These are phyloP conservation scores for Geotrichum reessii DNA, from an alignment of 1,139 yeast genomes.

Conservation along the genomic window DNA sequence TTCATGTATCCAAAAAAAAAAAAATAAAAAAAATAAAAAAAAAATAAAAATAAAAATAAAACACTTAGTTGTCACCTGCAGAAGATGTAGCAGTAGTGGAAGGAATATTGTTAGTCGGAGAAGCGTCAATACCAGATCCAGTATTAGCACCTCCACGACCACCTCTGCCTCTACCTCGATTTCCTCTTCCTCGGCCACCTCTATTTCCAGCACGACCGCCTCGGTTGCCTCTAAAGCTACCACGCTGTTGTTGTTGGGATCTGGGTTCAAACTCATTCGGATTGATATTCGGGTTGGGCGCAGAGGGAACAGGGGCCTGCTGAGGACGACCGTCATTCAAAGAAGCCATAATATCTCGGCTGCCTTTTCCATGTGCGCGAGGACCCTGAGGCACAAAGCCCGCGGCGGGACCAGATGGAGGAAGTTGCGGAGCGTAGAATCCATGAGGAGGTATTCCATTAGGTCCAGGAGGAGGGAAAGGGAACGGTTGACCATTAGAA, in stretches of 20 bases:
- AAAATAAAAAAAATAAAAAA: too few relatives aligned
- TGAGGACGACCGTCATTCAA: slow-evolving; percentile 22
- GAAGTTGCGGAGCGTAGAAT: slow-evolving; percentile 21
- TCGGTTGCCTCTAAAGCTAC: slow-evolving; percentile 33
- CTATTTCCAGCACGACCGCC: slow-evolving; percentile 28
- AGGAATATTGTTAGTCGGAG: background rate
- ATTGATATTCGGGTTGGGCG: slow-evolving; percentile 5
- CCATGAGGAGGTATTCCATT: slow-evolving; percentile 23
- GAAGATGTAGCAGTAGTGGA: background rate
- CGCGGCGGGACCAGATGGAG: slow-evolving; percentile 26
- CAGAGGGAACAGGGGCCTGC: slow-evolving; percentile 6
- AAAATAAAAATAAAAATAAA: too few relatives aligned
- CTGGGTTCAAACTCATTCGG: slow-evolving; percentile 28
- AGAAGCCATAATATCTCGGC: slow-evolving; percentile 32
- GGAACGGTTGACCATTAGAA: slow-evolving; percentile 19
- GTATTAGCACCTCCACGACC: slow-evolving; percentile 8
- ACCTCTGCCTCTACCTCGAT: slow-evolving; percentile 18
- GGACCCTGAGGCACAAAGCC: slow-evolving; percentile 10
- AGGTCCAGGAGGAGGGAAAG: slow-evolving; percentile 17
- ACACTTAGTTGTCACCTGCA: background rate
- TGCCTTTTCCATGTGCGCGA: slow-evolving; percentile 24
- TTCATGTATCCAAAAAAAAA: too few relatives aligned
- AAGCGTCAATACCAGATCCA: too few relatives aligned
- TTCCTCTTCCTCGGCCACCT: slow-evolving; percentile 27
- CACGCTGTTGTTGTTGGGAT: slow-evolving; percentile 24